phyloP scores from a whole-genome alignment of 2,329 filamentous ascomycete species.

The Harringtonia lauricola region DNA sequence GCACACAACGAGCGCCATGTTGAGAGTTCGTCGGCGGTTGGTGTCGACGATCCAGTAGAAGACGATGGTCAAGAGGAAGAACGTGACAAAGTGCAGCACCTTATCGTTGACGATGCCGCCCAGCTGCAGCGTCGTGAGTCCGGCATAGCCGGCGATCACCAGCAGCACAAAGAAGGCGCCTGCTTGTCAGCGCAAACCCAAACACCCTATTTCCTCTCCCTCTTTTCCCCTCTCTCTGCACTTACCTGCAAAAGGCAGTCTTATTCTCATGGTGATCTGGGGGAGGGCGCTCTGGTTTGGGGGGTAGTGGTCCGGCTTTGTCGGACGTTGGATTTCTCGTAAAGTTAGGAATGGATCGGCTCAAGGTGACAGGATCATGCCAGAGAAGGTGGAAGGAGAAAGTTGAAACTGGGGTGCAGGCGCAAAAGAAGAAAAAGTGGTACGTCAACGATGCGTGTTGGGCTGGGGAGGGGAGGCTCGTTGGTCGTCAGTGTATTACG shows the following conservation, averaged over 20 bases:
- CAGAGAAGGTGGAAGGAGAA: too few relatives aligned
- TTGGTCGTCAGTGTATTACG: too few relatives aligned
- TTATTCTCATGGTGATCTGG: conserved; percentile 59
- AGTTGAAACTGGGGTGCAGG: too few relatives aligned
- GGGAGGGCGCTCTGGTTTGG: conserved; percentile 1
- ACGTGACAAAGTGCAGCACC: conserved; percentile 72
- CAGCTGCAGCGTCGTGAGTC: conserved; percentile 56
- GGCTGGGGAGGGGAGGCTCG: too few relatives aligned
- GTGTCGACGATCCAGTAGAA: conserved; percentile 99
- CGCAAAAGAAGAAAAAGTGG: too few relatives aligned
- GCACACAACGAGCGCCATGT: conserved; percentile 73
- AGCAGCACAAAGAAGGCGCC: conserved; percentile 61
- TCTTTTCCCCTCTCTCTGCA: conserved; percentile 8
- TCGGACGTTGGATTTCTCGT: too few relatives aligned
- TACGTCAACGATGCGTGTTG: too few relatives aligned
- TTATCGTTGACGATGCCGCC: conserved; percentile 70
- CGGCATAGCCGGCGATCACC: conserved; percentile 66
- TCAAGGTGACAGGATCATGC: too few relatives aligned
- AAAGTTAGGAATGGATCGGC: too few relatives aligned
- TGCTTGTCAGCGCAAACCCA: conserved; percentile 20
- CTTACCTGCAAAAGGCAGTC: conserved; percentile 79
- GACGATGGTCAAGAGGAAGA: conserved; percentile 74
- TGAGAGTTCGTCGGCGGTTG: conserved; percentile 69
- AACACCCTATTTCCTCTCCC: too few relatives aligned
- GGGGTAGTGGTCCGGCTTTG: background rate